Base-by-base conservation (phyloP, 129 eudicot genomes). In the Tagetes erecta region DNA sequence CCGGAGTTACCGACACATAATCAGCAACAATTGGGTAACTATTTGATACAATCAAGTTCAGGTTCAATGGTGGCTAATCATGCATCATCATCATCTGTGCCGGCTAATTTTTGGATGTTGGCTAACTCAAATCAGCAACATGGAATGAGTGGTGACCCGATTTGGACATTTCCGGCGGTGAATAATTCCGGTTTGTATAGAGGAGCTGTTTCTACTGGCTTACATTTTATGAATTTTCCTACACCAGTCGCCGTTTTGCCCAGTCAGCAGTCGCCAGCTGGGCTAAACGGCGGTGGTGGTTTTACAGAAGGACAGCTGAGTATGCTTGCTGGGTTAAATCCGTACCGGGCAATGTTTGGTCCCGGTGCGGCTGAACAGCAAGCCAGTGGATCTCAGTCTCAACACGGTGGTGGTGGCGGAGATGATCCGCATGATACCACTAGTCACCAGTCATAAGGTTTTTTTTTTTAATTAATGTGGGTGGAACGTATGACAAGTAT, bases 101-200 rank as follows among this genome's bases (percentile, higher is more conserved):
- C 98, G 56, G 95, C 98, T 3, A 92, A 92, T 72, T 92, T 92
- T 75, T 92, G 98, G 98, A 92, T 92, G 97, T 77, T 92, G 39
- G 83, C 97, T 14, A 92, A 87, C 73, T 73, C 85, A 13, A 79
- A 84, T 56, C 82, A 78, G 53, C 89, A 80, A 46, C 90, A 80
- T 20, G 27, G 27, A 20, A 20, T 85, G 79, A 79, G 83, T 12
- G 93, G 92, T 1, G 96, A 89, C 67, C 95, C 98, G 1, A 76
- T 92, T 59, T 92, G 98, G 98, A 87, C 96, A 31, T 82, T 89
- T 64, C 97, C 93, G 14, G 65, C 88, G 1, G 86, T 86, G 45
- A 87, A 82, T 72, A 86, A 85, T 35, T 72, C 77, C 38, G 96
- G 84, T 9, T 79, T 89, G 81, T 92, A 92, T 57, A 84, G 98